A percentile compares a stretch with the other conserved stretches of the same genome.
phyloP scores from a whole-genome alignment of 139 green algal genomes.

The Tetradesmus obliquus region DNA sequence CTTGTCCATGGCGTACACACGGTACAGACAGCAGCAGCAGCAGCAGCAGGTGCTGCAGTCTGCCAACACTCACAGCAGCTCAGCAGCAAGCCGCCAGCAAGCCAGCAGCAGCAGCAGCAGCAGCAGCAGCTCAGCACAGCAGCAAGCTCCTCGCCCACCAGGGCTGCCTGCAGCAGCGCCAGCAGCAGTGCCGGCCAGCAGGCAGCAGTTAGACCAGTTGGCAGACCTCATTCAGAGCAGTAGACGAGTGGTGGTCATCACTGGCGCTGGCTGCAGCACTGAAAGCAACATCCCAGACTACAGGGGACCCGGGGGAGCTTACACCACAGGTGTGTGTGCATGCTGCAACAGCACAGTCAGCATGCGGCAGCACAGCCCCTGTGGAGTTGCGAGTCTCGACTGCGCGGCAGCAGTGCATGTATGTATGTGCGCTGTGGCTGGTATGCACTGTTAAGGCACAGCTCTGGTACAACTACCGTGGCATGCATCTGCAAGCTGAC shows the following conservation, averaged over 20 bases:
- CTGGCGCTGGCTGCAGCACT: conserved; percentile 77
- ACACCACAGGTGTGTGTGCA: conserved; percentile 68
- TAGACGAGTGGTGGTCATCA: conserved; percentile 47
- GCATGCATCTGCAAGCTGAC: no score
- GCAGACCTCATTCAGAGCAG: conserved; percentile 55
- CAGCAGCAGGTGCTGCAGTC: neutral
- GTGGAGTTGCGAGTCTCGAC: no score
- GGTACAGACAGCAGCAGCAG: neutral
- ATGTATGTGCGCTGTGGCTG: no score
- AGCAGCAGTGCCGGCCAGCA: conserved; percentile 43
- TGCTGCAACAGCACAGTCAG: neutral
- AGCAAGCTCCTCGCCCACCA: neutral
- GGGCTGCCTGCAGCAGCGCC: conserved; percentile 46
- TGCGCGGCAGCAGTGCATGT: no score
- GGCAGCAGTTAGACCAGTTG: conserved; percentile 61
- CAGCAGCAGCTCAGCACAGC: conserved; percentile 12
- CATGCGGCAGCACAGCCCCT: neutral
- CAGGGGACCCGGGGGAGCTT: conserved; percentile 86
- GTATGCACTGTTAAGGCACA: no score
- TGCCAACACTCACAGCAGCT: neutral
- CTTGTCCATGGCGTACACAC: neutral
- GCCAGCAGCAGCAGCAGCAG: conserved; percentile 53
- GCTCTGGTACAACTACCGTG: no score
- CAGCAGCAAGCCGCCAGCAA: neutral
- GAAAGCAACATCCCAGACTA: conserved; percentile 96